A percentile compares a stretch with the other conserved stretches of the same genome.
Conservation (phyloP, 2,329 filamentous ascomycete species). For the Colletotrichum melonis region DNA sequence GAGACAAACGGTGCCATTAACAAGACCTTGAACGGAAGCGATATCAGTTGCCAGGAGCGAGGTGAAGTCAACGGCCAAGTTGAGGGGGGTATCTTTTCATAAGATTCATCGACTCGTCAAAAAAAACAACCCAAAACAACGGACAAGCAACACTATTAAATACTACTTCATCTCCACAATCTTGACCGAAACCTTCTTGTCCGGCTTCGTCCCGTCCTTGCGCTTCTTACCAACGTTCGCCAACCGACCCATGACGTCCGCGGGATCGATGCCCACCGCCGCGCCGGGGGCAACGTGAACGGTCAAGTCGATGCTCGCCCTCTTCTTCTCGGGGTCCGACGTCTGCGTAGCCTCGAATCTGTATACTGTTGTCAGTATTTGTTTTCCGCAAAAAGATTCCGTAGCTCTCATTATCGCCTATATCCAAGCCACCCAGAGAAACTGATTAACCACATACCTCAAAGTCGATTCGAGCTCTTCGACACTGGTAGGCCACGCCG, state of each 20-base stretch:
- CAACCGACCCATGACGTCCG: conserved; percentile 42
- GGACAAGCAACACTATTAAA: neutral
- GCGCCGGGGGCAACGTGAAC: conserved; percentile 47
- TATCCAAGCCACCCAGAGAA: too few relatives aligned
- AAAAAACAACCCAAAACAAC: neutral
- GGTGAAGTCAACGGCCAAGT: too few relatives aligned
- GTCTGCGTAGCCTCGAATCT: conserved; percentile 39
- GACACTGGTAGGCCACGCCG: conserved; percentile 51
- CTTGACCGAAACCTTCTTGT: conserved; percentile 35
- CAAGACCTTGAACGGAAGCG: too few relatives aligned
- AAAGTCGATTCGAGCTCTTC: conserved; percentile 49
- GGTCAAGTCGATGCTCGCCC: conserved; percentile 45
- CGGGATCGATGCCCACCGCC: conserved; percentile 45
- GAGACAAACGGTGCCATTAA: too few relatives aligned
- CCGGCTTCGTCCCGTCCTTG: conserved; percentile 33
- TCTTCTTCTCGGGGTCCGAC: conserved; percentile 47
- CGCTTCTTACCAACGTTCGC: conserved; percentile 32
- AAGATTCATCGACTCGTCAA: neutral
- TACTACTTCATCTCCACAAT: conserved; percentile 28
- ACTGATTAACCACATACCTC: too few relatives aligned
- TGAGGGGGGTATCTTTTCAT: conserved; percentile 13
- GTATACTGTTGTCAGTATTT: neutral
- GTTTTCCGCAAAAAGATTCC: too few relatives aligned
- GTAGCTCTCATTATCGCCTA: too few relatives aligned
- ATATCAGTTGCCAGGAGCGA: too few relatives aligned